Base-by-base conservation (phyloP, 2,329 filamentous ascomycete genomes). In the Xylariomycetidae sp. region DNA sequence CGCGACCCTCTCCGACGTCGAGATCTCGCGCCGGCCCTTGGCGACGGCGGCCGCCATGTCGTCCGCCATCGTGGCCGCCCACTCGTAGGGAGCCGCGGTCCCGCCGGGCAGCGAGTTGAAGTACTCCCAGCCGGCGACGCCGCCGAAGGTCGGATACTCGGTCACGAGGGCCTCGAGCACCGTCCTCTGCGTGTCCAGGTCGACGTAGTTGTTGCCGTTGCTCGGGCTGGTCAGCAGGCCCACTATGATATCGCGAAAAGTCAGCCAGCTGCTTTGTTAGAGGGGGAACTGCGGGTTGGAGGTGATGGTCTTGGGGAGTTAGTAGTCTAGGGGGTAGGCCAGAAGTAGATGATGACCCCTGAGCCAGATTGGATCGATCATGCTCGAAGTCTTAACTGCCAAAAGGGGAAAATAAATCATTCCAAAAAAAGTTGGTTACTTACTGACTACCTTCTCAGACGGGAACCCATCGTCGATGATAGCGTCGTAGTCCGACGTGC, bases 41-140 rank as follows among this genome's bases (percentile, higher is more conserved):
- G 34, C 18, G 4, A 33, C 38, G 8, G 42, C 47, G 3, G 44
- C 38, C 7, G 37, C 40, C 35, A 54, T 44, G 31, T 48, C 40
- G 19, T 53, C 39, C 5, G 50, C 49, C 37, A 51, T 49, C 47
- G 46, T 54, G 8, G 47, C 34, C 5, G 85, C 85, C 88, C 88
- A 95, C 45, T 85, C 70, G 82, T 83, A 90, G 0, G 86, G 85
- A 35, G 69, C 63, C 10, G 66, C 64, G 3, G 54, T 55, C 16
- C 75, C 80, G 1, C 80, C 82, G 0, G 85, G 84, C 37, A 80
- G 57, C 35, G 82, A 77, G 64, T 94, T 94, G 64, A 90, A 95
- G 57, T 92, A 95, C 63, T 96, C 89, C 89, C 89, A 96, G 3
- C 88, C 88, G 80, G 92, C 92, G 6, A 96, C 80, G 1, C 89